Percentiles rank a stretch among this genome's conserved stretches.
These are phyloP conservation scores for Litchi chinensis DNA, from an alignment of 345 rosid species.

Conservation along the genomic window DNA sequence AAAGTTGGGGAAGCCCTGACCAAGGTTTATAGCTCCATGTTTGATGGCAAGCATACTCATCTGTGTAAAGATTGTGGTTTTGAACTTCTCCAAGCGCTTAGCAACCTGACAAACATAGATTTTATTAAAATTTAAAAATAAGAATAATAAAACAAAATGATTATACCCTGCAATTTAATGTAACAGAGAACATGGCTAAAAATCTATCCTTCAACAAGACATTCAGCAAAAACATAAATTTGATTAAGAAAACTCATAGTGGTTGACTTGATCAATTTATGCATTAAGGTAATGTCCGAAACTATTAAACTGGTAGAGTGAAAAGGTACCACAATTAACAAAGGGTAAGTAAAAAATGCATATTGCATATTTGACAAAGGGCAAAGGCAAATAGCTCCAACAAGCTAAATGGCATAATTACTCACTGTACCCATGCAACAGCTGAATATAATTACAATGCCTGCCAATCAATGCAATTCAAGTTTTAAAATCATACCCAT, in stretches of 20 bases:
- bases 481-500: not conserved
- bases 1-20: constrained; percentile 97
- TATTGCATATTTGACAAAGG: not conserved
- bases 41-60: constrained; percentile 85
- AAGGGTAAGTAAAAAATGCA: not conserved
- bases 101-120: constrained; percentile 54
- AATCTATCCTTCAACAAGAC: not conserved
- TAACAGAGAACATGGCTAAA: not conserved
- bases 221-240: not conserved
- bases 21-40: constrained; percentile 88
- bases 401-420: not conserved
- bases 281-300: not conserved
- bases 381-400: not conserved
- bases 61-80: constrained; percentile 90
- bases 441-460: not conserved
- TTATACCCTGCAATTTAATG: not conserved
- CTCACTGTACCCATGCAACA: not conserved
- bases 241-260: not conserved
- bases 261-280: not conserved
- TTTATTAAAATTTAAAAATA: not conserved
- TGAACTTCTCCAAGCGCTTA: constrained; percentile 90
- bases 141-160: not conserved
- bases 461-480: not conserved
- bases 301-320: not conserved
- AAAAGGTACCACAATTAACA: not conserved